Conservation (phyloP, 2,329 filamentous ascomycete genomes). For the Arthrobotrys entomopaga region DNA sequence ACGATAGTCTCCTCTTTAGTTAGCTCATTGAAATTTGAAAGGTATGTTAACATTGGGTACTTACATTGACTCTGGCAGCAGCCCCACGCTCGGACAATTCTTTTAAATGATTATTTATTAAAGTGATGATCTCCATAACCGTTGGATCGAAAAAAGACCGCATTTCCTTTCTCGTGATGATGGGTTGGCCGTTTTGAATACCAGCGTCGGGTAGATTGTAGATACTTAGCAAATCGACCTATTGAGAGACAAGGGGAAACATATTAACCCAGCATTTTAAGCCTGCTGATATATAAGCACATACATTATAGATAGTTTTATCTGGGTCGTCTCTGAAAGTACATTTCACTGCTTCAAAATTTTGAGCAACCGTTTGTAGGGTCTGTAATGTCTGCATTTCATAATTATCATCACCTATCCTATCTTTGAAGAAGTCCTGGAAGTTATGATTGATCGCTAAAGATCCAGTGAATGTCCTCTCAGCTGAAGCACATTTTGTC, state of each 20-base stretch:
- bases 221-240: conserved; percentile 31
- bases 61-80: not conserved
- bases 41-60: no score
- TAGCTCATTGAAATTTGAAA: no score
- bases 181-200: conserved; percentile 36
- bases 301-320: conserved; percentile 25
- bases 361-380: conserved; percentile 61
- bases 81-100: conserved; percentile 14
- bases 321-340: conserved; percentile 43
- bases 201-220: conserved; percentile 41
- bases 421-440: conserved; percentile 62
- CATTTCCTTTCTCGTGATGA: conserved; percentile 42
- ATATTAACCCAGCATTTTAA: no score
- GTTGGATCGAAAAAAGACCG: conserved; percentile 38
- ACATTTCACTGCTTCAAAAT: conserved; percentile 63
- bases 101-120: conserved; percentile 47
- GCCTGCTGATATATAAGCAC: no score
- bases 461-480: no score
- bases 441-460: no score
- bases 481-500: no score
- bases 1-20: conserved; percentile 14
- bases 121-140: conserved; percentile 38
- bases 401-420: conserved; percentile 62
- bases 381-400: conserved; percentile 62
- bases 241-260: not conserved